Evolutionary conservation across 2,329 filamentous ascomycete species (phyloP).

Genomic region (Neoscytalidium dimidiatum): DNA sequence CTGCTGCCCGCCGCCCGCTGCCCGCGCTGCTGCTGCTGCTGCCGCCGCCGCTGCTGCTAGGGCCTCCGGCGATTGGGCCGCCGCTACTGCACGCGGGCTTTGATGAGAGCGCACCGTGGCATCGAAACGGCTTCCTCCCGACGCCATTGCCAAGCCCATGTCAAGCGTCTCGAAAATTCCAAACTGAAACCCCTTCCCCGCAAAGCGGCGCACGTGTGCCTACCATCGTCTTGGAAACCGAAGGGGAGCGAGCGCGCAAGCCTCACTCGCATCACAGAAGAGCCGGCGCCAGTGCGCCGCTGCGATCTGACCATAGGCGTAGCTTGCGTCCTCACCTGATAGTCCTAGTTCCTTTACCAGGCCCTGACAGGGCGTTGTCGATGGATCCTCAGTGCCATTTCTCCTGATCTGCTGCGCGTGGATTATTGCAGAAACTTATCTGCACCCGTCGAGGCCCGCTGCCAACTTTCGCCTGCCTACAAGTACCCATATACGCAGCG

Average conservation of each 20-base stretch:
- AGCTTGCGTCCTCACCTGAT: slow-evolving; percentile 20
- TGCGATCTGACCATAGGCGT: slow-evolving; percentile 19
- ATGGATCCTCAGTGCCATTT: slow-evolving; percentile 17
- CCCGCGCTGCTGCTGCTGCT: background rate
- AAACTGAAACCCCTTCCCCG: slow-evolving; percentile 22
- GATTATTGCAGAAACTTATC: slow-evolving; percentile 19
- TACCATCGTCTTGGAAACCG: slow-evolving; percentile 19
- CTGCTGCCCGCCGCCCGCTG: background rate
- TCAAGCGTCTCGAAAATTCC: slow-evolving; percentile 20
- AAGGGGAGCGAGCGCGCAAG: slow-evolving; percentile 17
- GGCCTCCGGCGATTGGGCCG: slow-evolving; percentile 8
- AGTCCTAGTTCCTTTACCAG: slow-evolving; percentile 17
- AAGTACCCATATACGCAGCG: slow-evolving; percentile 17
- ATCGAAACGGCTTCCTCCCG: slow-evolving; percentile 18
- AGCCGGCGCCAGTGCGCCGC: slow-evolving; percentile 17
- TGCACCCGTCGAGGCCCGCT: slow-evolving; percentile 15
- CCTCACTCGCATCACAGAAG: slow-evolving; percentile 18
- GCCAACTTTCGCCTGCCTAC: slow-evolving; percentile 18
- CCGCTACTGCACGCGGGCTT: background rate
- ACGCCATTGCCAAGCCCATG: slow-evolving; percentile 13
- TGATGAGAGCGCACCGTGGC: background rate
- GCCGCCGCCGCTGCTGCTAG: background rate
- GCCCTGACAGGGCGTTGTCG: slow-evolving; percentile 15
- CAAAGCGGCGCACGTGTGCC: slow-evolving; percentile 20
- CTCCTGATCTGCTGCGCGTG: slow-evolving; percentile 18